Base-by-base conservation (phyloP, 225 moss, liverwort and hornwort species). In the Polytrichum formosum region DNA sequence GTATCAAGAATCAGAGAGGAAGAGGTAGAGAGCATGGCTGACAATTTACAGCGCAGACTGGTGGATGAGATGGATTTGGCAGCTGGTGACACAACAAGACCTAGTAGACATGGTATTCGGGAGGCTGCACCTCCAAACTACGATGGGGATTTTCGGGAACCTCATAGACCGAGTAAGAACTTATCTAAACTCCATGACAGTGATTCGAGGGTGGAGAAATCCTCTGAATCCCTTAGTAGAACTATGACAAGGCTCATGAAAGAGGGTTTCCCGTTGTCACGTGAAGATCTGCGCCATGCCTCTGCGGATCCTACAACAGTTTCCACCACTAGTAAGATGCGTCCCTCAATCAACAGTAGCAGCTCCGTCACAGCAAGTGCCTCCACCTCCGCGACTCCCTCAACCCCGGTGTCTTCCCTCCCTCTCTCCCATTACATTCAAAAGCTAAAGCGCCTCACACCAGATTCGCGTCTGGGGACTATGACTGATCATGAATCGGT, bases 391-490 rank as follows among this genome's bases (percentile, higher is more conserved):
- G 83, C 76, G 23, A 87, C 85, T 27, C 85, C 90, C 18, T 72
- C 87, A 55, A 85, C 85, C 17, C 90, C 91, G 26, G 71, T 89
- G 54, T 87, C 85, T 10, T 93, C 93, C 37, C 85, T 93, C 26
- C 91, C 91, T 46, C 87, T 96, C 54, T 93, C 96, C 59, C 96
- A 96, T 63, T 96, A 96, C 80, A 91, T 93, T 23, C 91, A 96
- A 55, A 91, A 93, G 70, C 87, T 96, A 46, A 93, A 89, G 75
- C 84, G 89, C 56, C 77, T 96, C 71, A 82, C 90, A 17, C 93
- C 93, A 0, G 90, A 93, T 16, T 89, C 91, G n/a, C 91, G 81
- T 66, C 91, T 87, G 27, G 81, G 82, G 17, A 68, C 46, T 13
- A 46, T 46, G 46, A 13, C 46, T 46, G 46, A 16, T 4, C 16